These are phyloP conservation scores for Colletotrichum tabaci DNA, from an alignment of 2,329 filamentous ascomycete genomes.

Conservation along the genomic window DNA sequence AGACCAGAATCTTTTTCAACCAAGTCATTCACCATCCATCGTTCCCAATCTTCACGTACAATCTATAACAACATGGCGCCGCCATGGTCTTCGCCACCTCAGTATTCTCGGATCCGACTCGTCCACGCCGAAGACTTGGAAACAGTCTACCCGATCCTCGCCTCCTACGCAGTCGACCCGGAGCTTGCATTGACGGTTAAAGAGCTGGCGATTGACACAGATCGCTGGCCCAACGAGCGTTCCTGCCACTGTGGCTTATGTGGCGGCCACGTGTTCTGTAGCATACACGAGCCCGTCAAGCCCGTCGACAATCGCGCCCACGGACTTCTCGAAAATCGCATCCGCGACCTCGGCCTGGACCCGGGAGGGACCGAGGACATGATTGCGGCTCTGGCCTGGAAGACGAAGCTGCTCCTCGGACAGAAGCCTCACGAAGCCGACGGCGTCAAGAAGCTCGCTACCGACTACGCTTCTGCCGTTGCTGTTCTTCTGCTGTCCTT, in stretches of 20 bases:
- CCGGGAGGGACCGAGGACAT: not conserved
- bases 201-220: not conserved
- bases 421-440: not conserved
- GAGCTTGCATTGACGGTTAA: not conserved
- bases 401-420: not conserved
- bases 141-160: too few species aligned
- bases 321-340: not conserved
- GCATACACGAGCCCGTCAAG: not conserved
- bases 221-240: not conserved
- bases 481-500: not conserved
- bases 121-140: too few species aligned
- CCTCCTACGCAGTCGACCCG: not conserved
- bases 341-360: not conserved
- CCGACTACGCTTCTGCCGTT: not conserved
- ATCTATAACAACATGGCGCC: too few species aligned
- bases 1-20: too few species aligned
- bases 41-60: too few species aligned
- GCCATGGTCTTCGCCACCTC: too few species aligned
- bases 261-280: too few species aligned
- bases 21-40: too few species aligned
- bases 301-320: not conserved
- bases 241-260: too few species aligned
- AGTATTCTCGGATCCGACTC: too few species aligned
- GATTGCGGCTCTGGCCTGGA: not conserved
- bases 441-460: not conserved